A percentile compares a stretch with the other conserved stretches of the same genome.
These are phyloP conservation scores for Russula olivacea DNA, from an alignment of 768 basidiomycete species.

Conservation along the genomic window DNA sequence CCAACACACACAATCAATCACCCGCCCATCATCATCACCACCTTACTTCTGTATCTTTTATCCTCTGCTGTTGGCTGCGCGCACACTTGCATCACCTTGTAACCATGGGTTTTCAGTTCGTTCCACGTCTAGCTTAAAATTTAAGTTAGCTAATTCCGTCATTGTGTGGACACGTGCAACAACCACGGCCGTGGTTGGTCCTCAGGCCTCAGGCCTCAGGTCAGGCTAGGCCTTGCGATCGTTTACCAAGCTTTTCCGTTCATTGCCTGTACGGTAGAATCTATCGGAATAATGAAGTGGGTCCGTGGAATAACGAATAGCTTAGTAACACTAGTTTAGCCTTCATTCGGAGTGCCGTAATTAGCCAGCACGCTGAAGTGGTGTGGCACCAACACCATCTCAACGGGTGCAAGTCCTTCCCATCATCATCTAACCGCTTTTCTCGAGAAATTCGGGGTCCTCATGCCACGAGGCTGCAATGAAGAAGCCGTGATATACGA, in stretches of 20 bases:
- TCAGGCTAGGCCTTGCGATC: neutral
- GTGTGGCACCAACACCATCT: conserved; percentile 7
- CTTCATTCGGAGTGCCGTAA: conserved; percentile 5
- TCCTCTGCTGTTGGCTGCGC: too few relatives aligned
- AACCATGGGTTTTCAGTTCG: conserved; percentile 12
- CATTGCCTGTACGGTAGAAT: neutral
- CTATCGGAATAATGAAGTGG: neutral
- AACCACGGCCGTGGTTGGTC: neutral
- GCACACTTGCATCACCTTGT: conserved; percentile 1
- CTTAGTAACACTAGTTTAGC: neutral
- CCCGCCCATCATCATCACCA: conserved; percentile 3
- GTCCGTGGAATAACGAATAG: conserved; percentile 1
- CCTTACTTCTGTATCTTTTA: neutral
- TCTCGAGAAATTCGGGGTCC: conserved; percentile 17
- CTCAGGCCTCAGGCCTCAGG: too few relatives aligned
- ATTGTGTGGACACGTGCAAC: neutral
- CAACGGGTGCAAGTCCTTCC: conserved; percentile 10
- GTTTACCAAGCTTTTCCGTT: neutral
- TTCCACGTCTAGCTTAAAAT: neutral
- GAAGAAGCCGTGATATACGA: conserved; percentile 20
- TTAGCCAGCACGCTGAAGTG: conserved; percentile 4
- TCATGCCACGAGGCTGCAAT: conserved; percentile 20
- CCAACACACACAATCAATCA: neutral
- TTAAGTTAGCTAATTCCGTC: conserved; percentile 6
- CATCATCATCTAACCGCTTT: conserved; percentile 12